Evolutionary conservation across 371 early-diverging fungal genomes (phyloP).

Genomic region (Zychaea mexicana): DNA sequence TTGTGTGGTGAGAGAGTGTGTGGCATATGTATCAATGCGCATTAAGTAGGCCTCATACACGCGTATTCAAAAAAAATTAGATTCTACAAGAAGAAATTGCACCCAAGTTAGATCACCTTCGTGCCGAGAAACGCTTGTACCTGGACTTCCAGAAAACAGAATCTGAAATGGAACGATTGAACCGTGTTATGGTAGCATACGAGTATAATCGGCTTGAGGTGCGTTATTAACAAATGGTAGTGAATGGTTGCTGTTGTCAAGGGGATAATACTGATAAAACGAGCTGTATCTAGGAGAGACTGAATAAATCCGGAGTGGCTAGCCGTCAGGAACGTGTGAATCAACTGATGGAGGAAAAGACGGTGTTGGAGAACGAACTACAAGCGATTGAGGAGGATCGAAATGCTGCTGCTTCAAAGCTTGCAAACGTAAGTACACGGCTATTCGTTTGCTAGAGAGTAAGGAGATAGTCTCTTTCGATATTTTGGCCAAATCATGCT

Average conservation of each 20-base stretch:
- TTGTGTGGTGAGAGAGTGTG: too few species aligned
- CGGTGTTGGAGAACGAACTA: conserved; percentile 50
- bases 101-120: conserved; percentile 92
- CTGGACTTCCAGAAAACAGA: conserved; percentile 93
- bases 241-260: background rate
- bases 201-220: conserved; percentile 75
- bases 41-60: too few species aligned
- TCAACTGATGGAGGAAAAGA: conserved; percentile 24
- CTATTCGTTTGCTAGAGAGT: too few species aligned
- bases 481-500: background rate
- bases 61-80: conserved; percentile 23
- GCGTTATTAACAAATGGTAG: background rate
- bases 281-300: conserved; percentile 23
- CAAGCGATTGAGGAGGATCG: conserved; percentile 50
- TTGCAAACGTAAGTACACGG: background rate
- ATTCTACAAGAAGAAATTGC: conserved; percentile 88
- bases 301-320: conserved; percentile 44
- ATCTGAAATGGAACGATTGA: conserved; percentile 82
- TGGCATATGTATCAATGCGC: too few species aligned
- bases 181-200: conserved; percentile 79
- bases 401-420: conserved; percentile 18
- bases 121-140: conserved; percentile 87
- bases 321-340: conserved; percentile 32
- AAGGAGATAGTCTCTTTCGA: too few species aligned
- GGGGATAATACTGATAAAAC: background rate